Percentiles rank a stretch among this genome's conserved stretches.
Evolutionary conservation across 768 basidiomycete genomes (phyloP).

Genomic region (Chalciporus piperatus): DNA sequence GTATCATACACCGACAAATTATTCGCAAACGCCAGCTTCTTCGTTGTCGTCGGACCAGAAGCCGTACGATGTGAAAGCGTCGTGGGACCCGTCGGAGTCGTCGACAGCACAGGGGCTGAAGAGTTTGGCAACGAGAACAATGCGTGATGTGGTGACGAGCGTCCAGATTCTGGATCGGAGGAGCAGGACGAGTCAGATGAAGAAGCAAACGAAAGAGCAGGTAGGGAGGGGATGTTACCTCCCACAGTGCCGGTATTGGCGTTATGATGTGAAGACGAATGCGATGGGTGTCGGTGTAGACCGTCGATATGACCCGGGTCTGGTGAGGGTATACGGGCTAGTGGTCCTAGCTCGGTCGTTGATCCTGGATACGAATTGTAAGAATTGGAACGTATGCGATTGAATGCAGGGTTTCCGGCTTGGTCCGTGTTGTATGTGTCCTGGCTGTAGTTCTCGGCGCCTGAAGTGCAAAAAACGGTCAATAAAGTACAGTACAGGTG

Average conservation of each 20-base stretch:
- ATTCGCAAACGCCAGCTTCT: conserved; percentile 83
- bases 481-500: neutral
- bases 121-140: conserved; percentile 84
- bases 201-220: conserved; percentile 57
- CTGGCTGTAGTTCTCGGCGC: conserved; percentile 69
- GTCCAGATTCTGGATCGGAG: conserved; percentile 38
- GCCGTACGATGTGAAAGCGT: conserved; percentile 70
- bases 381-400: conserved; percentile 77
- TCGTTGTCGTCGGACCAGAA: conserved; percentile 69
- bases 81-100: conserved; percentile 44
- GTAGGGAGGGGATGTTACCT: conserved; percentile 40
- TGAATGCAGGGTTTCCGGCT: conserved; percentile 37
- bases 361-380: conserved; percentile 53
- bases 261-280: conserved; percentile 44
- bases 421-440: conserved; percentile 47
- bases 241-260: conserved; percentile 17
- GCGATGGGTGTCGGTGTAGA: conserved; percentile 66
- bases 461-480: conserved; percentile 33
- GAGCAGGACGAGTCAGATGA: conserved; percentile 32
- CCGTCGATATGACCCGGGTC: conserved; percentile 88
- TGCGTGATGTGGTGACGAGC: conserved; percentile 34
- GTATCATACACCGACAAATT: conserved; percentile 96
- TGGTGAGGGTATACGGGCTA: conserved; percentile 78
- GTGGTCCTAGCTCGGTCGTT: conserved; percentile 62
- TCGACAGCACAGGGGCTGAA: conserved; percentile 83